Percentiles rank a stretch among this genome's conserved stretches.
Conservation (phyloP, 1,139 yeast species). For the Torulaspora pretoriensis region DNA sequence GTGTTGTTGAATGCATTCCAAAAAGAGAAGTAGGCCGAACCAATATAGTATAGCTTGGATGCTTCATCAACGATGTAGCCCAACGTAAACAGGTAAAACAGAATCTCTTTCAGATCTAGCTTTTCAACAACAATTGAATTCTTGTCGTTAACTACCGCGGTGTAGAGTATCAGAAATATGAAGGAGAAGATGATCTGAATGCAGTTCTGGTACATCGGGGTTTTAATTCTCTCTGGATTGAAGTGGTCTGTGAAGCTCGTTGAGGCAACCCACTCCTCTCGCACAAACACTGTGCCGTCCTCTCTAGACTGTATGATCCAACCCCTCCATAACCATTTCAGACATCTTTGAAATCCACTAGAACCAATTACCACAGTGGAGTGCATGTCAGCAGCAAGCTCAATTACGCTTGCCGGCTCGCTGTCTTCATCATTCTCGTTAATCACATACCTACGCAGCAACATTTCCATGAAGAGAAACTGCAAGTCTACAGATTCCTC, state of each 20-base stretch:
- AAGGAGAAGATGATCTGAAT: constrained; percentile 66
- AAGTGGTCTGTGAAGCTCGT: constrained; percentile 61
- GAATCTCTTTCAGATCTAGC: constrained; percentile 47
- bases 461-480: constrained; percentile 68
- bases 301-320: constrained; percentile 78
- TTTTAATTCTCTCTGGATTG: constrained; percentile 76
- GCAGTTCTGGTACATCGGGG: constrained; percentile 77
- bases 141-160: constrained; percentile 57
- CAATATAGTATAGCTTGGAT: constrained; percentile 71
- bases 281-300: constrained; percentile 65
- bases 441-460: constrained; percentile 71
- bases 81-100: constrained; percentile 61
- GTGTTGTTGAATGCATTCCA: constrained; percentile 77
- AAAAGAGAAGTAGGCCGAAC: constrained; percentile 65
- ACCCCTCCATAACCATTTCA: constrained; percentile 90
- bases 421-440: constrained; percentile 59
- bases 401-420: constrained; percentile 66
- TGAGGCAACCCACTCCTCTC: constrained; percentile 58
- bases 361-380: constrained; percentile 73
- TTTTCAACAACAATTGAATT: constrained; percentile 35
- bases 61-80: constrained; percentile 67
- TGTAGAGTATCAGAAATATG: constrained; percentile 58
- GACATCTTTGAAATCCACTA: constrained; percentile 78
- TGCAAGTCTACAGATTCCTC: constrained; percentile 51
- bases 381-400: constrained; percentile 83